These are phyloP conservation scores for Nakaseomyces delphensis DNA, from an alignment of 1,139 yeast species.

Conservation along the genomic window DNA sequence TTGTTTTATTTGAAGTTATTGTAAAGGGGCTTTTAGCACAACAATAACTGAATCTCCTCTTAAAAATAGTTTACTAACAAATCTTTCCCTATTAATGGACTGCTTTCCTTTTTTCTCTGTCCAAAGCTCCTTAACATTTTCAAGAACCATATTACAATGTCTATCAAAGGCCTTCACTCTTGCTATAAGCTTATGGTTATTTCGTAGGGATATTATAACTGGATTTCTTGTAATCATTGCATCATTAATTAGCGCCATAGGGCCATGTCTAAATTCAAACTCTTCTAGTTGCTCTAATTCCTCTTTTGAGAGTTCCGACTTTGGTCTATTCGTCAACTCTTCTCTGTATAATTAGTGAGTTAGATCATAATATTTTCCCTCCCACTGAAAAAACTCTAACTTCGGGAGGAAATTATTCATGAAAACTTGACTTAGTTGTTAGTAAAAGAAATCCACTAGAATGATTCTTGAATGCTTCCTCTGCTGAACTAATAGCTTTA, in stretches of 20 bases:
- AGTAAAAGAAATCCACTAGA: neutral
- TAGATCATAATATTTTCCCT: neutral
- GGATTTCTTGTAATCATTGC: conserved; percentile 70
- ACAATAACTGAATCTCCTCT: conserved; percentile 95
- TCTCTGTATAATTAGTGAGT: conserved; percentile 37
- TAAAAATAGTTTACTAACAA: conserved; percentile 78
- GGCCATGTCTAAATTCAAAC: conserved; percentile 85
- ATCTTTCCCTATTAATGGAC: conserved; percentile 69
- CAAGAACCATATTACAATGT: conserved; percentile 87
- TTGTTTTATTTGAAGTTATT: conserved; percentile 9
- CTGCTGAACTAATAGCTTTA: too few species aligned
- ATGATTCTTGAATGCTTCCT: neutral
- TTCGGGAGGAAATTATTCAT: neutral
- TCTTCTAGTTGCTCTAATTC: conserved; percentile 82
- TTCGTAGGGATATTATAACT: conserved; percentile 81
- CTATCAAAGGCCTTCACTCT: conserved; percentile 92
- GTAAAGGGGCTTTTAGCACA: conserved; percentile 47
- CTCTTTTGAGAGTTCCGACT: conserved; percentile 68
- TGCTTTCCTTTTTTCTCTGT: conserved; percentile 70
- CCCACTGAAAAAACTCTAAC: neutral
- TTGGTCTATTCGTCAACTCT: conserved; percentile 57
- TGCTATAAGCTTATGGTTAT: conserved; percentile 84
- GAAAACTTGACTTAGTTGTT: neutral
- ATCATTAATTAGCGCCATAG: conserved; percentile 73
- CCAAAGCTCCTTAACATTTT: conserved; percentile 90